Evolutionary conservation across 768 basidiomycete genomes (phyloP), one percentile per base, ranked within the genome.

Genomic region (Sporobolomyces roseus): DNA sequence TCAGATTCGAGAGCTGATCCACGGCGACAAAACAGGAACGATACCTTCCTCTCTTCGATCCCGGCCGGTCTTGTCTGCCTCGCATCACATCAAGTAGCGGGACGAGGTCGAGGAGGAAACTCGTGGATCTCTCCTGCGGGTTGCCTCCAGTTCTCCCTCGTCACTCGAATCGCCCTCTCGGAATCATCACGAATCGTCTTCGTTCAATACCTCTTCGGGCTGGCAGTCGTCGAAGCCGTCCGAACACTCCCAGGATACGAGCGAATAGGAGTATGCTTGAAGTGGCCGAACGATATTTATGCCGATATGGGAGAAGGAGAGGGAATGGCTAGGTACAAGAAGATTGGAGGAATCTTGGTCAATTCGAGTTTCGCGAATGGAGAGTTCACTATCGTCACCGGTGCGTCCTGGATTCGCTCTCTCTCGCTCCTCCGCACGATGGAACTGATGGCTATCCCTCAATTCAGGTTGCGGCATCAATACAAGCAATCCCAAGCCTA

Each of bases 221-320:
- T 98, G 46, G 92, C 93, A 2, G 87, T 97, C n/a, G 85, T 87
- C 23, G 88, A 93, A 73, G 92, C 88, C 3, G 79, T 80, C 2
- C 27, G 63, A 0, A 80, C 74, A 14, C 82, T 87, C n/a, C 81
- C 87, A 0, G 85, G 51, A 29, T 77, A 63, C 38, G 79, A 79
- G 59, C 86, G 85, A 17, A 79, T 84, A 3, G 81, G 81, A 19
- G 84, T 96, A 16, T 82, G 86, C 46, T 80, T 98, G 30, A 98
- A 97, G 78, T 98, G 96, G 96, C 96, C 94, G 25, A 98, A 98
- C 75, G 96, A 98, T 74, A 81, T 99, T 6, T 97, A 97, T 75
- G 88, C 86, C 2, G 82, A 86, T 46, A 74, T 77, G 12, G 38
- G 79, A 5, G 81, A 80, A 7, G 73, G 71, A 14, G 73, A 75